Conservation (phyloP, 2,329 filamentous ascomycete genomes). For the Biscogniauxia mediterranea region DNA sequence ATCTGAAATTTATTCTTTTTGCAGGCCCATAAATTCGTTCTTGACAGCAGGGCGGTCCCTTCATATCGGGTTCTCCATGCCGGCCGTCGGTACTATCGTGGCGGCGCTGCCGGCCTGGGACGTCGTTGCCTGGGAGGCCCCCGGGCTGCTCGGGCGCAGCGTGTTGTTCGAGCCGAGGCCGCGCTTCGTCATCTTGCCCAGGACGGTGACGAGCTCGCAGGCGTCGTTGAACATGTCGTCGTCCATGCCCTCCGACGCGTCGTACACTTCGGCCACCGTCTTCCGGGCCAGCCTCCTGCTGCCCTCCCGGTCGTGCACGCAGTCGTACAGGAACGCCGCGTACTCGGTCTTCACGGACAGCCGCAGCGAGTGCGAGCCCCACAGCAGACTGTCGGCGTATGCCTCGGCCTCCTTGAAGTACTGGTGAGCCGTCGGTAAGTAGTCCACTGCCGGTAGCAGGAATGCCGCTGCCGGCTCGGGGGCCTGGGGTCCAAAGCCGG, state of each 20-base stretch:
- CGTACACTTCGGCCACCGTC: slow-evolving; percentile 87
- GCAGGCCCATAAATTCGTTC: not conserved
- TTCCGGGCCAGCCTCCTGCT: slow-evolving; percentile 76
- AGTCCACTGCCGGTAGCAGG: slow-evolving; percentile 75
- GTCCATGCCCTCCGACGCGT: slow-evolving; percentile 87
- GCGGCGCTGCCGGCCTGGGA: slow-evolving; percentile 19
- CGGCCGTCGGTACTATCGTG: slow-evolving; percentile 20
- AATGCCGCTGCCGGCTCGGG: slow-evolving; percentile 62
- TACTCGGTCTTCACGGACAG: slow-evolving; percentile 91
- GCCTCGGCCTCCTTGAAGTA: slow-evolving; percentile 77
- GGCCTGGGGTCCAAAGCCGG: slow-evolving; percentile 47
- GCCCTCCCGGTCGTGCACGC: slow-evolving; percentile 74
- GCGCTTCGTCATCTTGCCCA: slow-evolving; percentile 87
- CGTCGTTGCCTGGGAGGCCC: slow-evolving; percentile 15
- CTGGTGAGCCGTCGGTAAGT: slow-evolving; percentile 75
- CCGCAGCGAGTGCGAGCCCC: slow-evolving; percentile 85
- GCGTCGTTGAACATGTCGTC: slow-evolving; percentile 95
- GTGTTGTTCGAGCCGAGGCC: slow-evolving; percentile 45
- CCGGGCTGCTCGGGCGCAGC: slow-evolving; percentile 12
- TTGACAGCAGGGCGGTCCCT: too few species aligned
- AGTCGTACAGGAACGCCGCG: slow-evolving; percentile 90
- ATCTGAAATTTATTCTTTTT: not conserved
- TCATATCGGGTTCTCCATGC: slow-evolving; percentile 31
- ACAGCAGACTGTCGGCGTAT: slow-evolving; percentile 73
- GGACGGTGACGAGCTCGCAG: slow-evolving; percentile 78